Base-by-base conservation (phyloP, 805 yeast species). In the Ogataea chonburiensis region DNA sequence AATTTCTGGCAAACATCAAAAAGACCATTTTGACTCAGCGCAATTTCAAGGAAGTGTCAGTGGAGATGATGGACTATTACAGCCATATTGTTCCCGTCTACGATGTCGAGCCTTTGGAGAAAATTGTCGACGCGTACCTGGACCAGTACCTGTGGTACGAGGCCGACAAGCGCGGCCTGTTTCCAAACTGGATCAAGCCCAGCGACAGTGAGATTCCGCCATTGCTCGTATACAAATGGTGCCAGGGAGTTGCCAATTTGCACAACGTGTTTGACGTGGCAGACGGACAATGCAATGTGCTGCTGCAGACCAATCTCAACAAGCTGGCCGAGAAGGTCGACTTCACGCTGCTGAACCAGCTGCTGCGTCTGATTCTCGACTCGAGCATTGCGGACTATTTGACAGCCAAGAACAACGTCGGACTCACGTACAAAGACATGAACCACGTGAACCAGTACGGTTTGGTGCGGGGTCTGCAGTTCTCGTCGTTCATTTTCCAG, bases 71-170 rank as follows among this genome's bases (percentile, higher is more conserved):
- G 80, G 99, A 93, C 55, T 79, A 86, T 49, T 87, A 86, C 56
- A 84, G 82, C 44, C 82, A 81, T 48, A 69, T 91, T 26, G 73
- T 81, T 0, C 98, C 98, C 0, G 91, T 88, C 1, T 89, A 87
- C 53, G 75, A 82, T 8, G 73, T 93, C 11, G 97, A 91, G 55
- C 96, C 98, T 0, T 61, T 88, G 26, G 99, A 93, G 59, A 93
- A 89, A 55, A 86, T 93, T 34, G 88, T 96, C 0, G 99, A 93
- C 64, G 96, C 98, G 0, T 93, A 91, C 49, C 62, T 93, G 25
- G 98, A 91, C 53, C 98, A 93, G 53, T 93, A 91, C 51, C 64
- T 93, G 28, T 93, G 98, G 96, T 91, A 84, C 60, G 98, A 93
- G 56, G 91, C 93, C 7, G 96, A 86, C 37, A 80, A 84, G 55